Conservation (phyloP, 2,329 filamentous ascomycete genomes). For the Cladophialophora chaetospira region DNA sequence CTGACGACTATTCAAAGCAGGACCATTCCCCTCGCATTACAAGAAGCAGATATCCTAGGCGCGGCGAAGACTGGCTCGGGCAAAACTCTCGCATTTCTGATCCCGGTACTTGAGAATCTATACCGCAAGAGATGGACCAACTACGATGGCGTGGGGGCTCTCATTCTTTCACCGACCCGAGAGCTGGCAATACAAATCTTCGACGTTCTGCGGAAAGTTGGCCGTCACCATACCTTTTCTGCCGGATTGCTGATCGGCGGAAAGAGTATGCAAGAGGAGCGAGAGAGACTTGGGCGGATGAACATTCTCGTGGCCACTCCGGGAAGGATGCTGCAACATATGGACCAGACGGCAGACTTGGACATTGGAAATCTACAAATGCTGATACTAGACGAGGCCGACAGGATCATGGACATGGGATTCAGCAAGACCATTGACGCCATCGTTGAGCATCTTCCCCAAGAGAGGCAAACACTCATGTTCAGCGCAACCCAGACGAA, state of each 20-base stretch:
- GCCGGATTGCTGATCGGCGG: slow-evolving; percentile 93
- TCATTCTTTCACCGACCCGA: slow-evolving; percentile 91
- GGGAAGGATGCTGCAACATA: slow-evolving; percentile 89
- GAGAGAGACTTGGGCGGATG: slow-evolving; percentile 83
- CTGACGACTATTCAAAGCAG: slow-evolving; percentile 89
- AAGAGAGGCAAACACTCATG: slow-evolving; percentile 82
- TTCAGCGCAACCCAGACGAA: slow-evolving; percentile 97
- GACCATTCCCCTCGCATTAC: slow-evolving; percentile 84
- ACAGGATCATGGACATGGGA: slow-evolving; percentile 96
- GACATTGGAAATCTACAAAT: slow-evolving; percentile 90
- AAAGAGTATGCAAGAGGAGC: slow-evolving; percentile 84
- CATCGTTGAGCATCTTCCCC: slow-evolving; percentile 86
- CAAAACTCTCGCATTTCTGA: slow-evolving; percentile 89
- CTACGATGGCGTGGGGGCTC: slow-evolving; percentile 83
- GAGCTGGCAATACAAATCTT: slow-evolving; percentile 97
- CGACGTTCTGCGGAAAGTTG: slow-evolving; percentile 86
- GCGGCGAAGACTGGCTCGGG: slow-evolving; percentile 95
- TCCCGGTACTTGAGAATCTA: slow-evolving; percentile 90
- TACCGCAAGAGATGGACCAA: slow-evolving; percentile 89
- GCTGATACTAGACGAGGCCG: slow-evolving; percentile 91
- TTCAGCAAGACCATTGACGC: slow-evolving; percentile 90
- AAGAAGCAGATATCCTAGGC: slow-evolving; percentile 84
- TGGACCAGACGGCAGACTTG: slow-evolving; percentile 89
- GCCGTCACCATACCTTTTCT: slow-evolving; percentile 84
- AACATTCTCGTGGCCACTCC: slow-evolving; percentile 97